Evolutionary conservation across 2,329 filamentous ascomycete genomes (phyloP), one percentile per base, ranked within the genome.

Genomic region (Epichloe coenophiala): DNA sequence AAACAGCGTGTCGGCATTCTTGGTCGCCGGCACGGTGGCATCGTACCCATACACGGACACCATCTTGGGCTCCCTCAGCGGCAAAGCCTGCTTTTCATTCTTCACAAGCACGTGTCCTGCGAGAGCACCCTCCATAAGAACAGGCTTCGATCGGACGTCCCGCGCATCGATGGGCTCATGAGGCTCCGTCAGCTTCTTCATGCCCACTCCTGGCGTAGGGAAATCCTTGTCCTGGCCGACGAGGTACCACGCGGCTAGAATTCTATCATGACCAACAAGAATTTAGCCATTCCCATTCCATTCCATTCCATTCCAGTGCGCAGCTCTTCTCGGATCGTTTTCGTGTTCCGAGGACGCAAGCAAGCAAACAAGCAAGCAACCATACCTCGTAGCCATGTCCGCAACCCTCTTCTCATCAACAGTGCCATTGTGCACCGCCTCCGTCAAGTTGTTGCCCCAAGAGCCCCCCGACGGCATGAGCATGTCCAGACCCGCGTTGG

Each of bases 371-470:
- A 36, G 17, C 17, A 17, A 17, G 17, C 17, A 80, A 73, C 43
- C 80, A 35, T 33, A 64, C 55, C 88, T 81, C 9, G 82, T 84
- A 0, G 78, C 84, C 80, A 91, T 91, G 63, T 95, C 88, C 50
- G 86, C 82, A 1, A 94, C 61, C 27, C 88, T 76, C 61, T 75
- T 81, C 56, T 83, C 78, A 1, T 78, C 77, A 8, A 94, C 71
- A 0, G 84, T 86, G 4, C 87, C 86, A 58, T 93, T 93, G 33
- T 78, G 68, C n/a, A 94, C 80, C 0, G 85, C 85, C 51, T 85
- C 71, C 0, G 83, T 84, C 51, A 94, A 66, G 61, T 89, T 90
- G 7, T 66, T 59, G 0, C 86, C 87, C 66, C 72, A 77, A 2
- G 80, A 72, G 0, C 72, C 73, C 0, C 61, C 61, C 3, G 68